Evolutionary conservation across 192 early-diverging fungal genomes (phyloP), one percentile per base, ranked within the genome.

Genomic region (Funneliformis geosporum): DNA sequence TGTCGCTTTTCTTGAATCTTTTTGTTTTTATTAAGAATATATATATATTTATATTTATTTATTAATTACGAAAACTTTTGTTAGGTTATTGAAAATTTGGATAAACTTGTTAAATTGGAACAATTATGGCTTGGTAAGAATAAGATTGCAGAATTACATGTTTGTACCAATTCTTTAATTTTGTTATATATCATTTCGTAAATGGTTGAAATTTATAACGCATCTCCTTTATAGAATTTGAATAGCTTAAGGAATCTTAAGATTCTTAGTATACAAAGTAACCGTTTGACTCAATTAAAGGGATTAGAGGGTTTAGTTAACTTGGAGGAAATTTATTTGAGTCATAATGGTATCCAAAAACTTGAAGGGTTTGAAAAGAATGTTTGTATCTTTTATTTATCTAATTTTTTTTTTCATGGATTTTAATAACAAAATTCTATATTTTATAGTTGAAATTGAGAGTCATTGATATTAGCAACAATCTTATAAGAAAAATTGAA

Each of bases 41-140:
- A n/a, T n/a, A n/a, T n/a, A n/a, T n/a, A n/a, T n/a, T n/a, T n/a
- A n/a, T n/a, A n/a, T n/a, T n/a, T n/a, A n/a, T n/a, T n/a, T n/a
- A n/a, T n/a, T n/a, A n/a, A n/a, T n/a, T n/a, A n/a, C n/a, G n/a
- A n/a, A n/a, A n/a, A n/a, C n/a, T 44, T 43, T 62, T 67, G 27
- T 1, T 78, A 94, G 90, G 81, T 73, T 16, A 97, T 99, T 70
- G 93, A 94, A 73, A 93, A 94, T 50, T 84, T 99, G 18, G 95
- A 95, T 60, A 75, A 76, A 25, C 84, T 99, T 72, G 89, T 91
- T 23, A 92, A 91, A 72, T 85, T 99, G 80, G 90, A 95, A 77
- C 89, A 97, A 84, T 88, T 99, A 10, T 99, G 95, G 90, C 86
- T 99, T 39, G 98, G 98, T 60, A 99, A 99, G 82, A 99, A 99